These are phyloP conservation scores for Rhodotorula sp. DNA, from an alignment of 1,284 basidiomycete genomes.

Conservation along the genomic window DNA sequence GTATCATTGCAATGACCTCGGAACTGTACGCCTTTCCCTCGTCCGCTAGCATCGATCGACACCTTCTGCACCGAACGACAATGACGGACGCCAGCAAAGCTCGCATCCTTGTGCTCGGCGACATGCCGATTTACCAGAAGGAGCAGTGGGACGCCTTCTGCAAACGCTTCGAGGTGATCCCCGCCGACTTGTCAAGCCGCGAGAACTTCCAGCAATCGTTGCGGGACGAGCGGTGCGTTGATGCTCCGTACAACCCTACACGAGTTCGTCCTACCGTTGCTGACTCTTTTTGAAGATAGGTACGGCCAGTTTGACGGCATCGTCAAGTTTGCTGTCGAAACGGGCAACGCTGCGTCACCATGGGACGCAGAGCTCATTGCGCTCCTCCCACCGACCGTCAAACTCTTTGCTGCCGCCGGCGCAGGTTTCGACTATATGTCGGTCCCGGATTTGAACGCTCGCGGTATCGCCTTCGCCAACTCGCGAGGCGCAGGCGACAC, in stretches of 20 bases:
- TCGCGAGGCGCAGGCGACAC: slow-evolving; percentile 14
- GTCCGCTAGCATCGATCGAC: too few relatives aligned
- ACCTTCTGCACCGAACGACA: too few relatives aligned
- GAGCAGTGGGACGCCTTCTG: slow-evolving; percentile 12
- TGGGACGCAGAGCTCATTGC: slow-evolving; percentile 18
- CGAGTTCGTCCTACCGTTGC: not conserved
- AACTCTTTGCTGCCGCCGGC: slow-evolving; percentile 8
- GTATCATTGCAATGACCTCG: too few relatives aligned
- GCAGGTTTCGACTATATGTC: slow-evolving; percentile 13
- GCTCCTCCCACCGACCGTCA: slow-evolving; percentile 7
- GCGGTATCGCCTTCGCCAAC: slow-evolving; percentile 11
- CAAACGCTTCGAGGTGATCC: slow-evolving; percentile 17
- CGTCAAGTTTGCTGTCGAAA: slow-evolving; percentile 13
- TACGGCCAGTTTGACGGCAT: slow-evolving; percentile 9
- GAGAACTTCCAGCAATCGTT: not conserved
- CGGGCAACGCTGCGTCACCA: not conserved
- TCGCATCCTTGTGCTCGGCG: slow-evolving; percentile 14
- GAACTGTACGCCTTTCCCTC: too few relatives aligned
- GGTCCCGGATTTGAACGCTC: slow-evolving; percentile 1
- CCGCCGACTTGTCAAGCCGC: not conserved
- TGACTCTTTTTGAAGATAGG: not conserved
- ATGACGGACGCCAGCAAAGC: not conserved
- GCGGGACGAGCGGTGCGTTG: slow-evolving; percentile 4
- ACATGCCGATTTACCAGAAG: not conserved
- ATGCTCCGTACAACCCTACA: not conserved